These are phyloP conservation scores for Neurospora sp. DNA, from an alignment of 495 filamentous ascomycete species.

Conservation along the genomic window DNA sequence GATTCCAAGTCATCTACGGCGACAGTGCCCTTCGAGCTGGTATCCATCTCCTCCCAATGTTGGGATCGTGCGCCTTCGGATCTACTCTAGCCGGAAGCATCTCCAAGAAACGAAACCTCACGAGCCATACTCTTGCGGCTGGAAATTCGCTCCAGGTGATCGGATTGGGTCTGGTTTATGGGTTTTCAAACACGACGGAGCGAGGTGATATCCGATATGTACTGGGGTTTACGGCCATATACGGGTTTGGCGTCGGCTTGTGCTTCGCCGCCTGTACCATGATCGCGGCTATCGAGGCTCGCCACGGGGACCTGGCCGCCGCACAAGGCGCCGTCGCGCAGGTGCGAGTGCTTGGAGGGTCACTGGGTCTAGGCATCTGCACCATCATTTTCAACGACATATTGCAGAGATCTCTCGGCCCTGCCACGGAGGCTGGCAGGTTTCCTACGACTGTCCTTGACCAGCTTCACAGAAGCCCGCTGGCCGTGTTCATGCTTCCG, in stretches of 20 bases:
- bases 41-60: conserved; percentile 47
- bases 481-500: conserved; percentile 2
- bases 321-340: conserved; percentile 47
- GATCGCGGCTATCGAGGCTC: conserved; percentile 38
- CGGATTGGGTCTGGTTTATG: conserved; percentile 39
- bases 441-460: conserved; percentile 4
- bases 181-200: conserved; percentile 19
- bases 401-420: conserved; percentile 5
- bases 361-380: conserved; percentile 40
- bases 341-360: conserved; percentile 47
- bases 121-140: conserved; percentile 38
- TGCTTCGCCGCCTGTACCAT: conserved; percentile 41
- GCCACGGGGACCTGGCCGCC: conserved; percentile 37
- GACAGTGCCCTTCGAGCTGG: conserved; percentile 42
- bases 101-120: conserved; percentile 36
- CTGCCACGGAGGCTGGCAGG: conserved; percentile 7
- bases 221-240: conserved; percentile 44
- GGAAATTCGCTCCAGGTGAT: conserved; percentile 41
- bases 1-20: conserved; percentile 47
- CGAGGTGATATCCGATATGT: conserved; percentile 22
- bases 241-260: conserved; percentile 45
- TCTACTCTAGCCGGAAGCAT: conserved; percentile 39
- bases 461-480: conserved; percentile 10
- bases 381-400: conserved; percentile 32
- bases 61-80: conserved; percentile 40